Percentiles rank a stretch among this genome's conserved stretches.
Conservation (phyloP, 768 basidiomycete genomes). For the Hygrophoropsis aurantiaca region DNA sequence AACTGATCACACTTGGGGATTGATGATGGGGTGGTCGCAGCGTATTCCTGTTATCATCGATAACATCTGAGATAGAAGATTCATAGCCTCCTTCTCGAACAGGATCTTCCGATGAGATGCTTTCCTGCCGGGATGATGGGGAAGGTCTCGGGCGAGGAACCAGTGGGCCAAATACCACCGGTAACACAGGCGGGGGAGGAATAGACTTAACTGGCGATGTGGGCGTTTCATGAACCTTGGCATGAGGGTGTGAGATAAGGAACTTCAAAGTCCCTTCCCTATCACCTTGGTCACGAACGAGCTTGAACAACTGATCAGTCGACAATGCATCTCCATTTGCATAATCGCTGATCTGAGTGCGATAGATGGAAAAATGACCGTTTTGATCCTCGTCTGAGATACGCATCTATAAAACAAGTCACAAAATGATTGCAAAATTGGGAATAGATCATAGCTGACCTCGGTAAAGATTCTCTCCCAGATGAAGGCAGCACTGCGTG, state of each 20-base stretch:
- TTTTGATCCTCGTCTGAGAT: slow-evolving; percentile 83
- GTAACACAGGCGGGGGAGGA: slow-evolving; percentile 53
- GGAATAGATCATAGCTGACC: slow-evolving; percentile 39
- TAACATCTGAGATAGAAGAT: slow-evolving; percentile 49
- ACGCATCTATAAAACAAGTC: slow-evolving; percentile 50
- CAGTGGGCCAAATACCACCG: slow-evolving; percentile 47
- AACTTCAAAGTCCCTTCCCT: slow-evolving; percentile 81
- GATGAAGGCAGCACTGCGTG: slow-evolving; percentile 64
- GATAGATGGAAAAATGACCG: slow-evolving; percentile 72
- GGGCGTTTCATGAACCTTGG: slow-evolving; percentile 54
- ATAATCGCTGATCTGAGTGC: slow-evolving; percentile 80
- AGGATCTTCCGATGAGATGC: slow-evolving; percentile 63
- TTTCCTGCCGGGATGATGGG: slow-evolving; percentile 63
- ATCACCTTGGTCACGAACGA: slow-evolving; percentile 76
- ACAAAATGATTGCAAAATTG: slow-evolving; percentile 7
- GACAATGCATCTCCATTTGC: slow-evolving; percentile 73
- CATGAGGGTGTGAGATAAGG: slow-evolving; percentile 68
- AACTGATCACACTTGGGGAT: slow-evolving; percentile 28
- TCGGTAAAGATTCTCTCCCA: slow-evolving; percentile 81
- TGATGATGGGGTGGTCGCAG: slow-evolving; percentile 38
- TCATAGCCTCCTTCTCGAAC: slow-evolving; percentile 67
- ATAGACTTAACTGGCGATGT: slow-evolving; percentile 45
- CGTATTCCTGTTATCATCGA: slow-evolving; percentile 53
- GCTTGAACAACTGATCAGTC: slow-evolving; percentile 66
- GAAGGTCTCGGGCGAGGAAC: slow-evolving; percentile 45